Percentiles rank a stretch among this genome's conserved stretches.
Evolutionary conservation across 2,329 filamentous ascomycete species (phyloP).

Genomic region (Aspergillus proliferans): DNA sequence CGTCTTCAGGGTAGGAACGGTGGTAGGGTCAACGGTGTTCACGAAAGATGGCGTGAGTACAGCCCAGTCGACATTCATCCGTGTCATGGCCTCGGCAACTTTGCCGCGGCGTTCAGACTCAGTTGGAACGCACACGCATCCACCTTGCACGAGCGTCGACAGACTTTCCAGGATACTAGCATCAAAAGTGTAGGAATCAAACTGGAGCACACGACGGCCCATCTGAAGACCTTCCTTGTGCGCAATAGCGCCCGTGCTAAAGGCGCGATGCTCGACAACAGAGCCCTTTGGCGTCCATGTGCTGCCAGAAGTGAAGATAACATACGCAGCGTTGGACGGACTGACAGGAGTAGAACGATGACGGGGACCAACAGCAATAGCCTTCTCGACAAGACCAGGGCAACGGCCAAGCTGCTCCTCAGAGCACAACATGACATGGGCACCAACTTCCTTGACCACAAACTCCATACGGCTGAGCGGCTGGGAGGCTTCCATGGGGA

Average conservation of each 20-base stretch:
- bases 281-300: slow-evolving; percentile 44
- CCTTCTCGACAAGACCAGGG: slow-evolving; percentile 16
- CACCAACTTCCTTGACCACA: background rate
- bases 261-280: slow-evolving; percentile 51
- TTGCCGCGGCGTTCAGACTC: slow-evolving; percentile 38
- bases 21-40: background rate
- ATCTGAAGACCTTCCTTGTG: slow-evolving; percentile 45
- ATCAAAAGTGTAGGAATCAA: slow-evolving; percentile 33
- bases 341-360: slow-evolving; percentile 3
- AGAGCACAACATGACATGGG: background rate
- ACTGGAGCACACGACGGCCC: slow-evolving; percentile 36
- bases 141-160: slow-evolving; percentile 11
- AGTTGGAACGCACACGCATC: slow-evolving; percentile 43
- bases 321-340: slow-evolving; percentile 38
- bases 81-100: slow-evolving; percentile 38
- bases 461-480: background rate
- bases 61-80: slow-evolving; percentile 2
- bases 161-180: slow-evolving; percentile 24
- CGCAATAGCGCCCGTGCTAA: slow-evolving; percentile 46
- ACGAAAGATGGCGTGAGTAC: slow-evolving; percentile 6
- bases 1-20: background rate
- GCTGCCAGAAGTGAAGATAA: slow-evolving; percentile 46
- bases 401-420: slow-evolving; percentile 10
- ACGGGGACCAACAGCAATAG: slow-evolving; percentile 6
- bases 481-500: slow-evolving; percentile 1